phyloP scores from a whole-genome alignment of 441 rosid species.

The Gossypium aridum region DNA sequence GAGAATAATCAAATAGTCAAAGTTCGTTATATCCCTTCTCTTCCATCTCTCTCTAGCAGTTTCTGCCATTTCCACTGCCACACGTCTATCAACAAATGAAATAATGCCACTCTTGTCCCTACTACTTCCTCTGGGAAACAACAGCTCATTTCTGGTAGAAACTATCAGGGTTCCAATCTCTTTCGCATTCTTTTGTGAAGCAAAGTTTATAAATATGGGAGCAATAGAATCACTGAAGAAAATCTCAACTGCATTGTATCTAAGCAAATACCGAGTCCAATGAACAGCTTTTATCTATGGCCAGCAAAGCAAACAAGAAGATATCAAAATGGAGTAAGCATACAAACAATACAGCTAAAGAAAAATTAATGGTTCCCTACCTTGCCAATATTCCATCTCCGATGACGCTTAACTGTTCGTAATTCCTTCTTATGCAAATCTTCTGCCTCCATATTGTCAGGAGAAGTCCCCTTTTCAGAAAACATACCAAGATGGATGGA shows the following conservation, averaged over 20 bases:
- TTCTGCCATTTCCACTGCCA: conserved; percentile 93
- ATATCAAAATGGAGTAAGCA: conserved; percentile 21
- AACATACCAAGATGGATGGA: conserved; percentile 36
- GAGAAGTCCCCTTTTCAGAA: conserved; percentile 37
- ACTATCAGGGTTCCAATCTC: conserved; percentile 83
- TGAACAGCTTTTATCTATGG: conserved; percentile 80
- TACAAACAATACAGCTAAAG: conserved; percentile 5
- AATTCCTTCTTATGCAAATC: conserved; percentile 43
- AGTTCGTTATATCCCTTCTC: conserved; percentile 93
- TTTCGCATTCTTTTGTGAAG: conserved; percentile 85
- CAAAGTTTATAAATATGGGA: conserved; percentile 77
- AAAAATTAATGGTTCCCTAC: conserved; percentile 28
- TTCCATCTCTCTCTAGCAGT: conserved; percentile 94
- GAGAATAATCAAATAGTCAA: conserved; percentile 92
- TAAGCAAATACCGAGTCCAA: conserved; percentile 95
- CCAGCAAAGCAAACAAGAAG: conserved; percentile 17
- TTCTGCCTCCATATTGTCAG: conserved; percentile 41
- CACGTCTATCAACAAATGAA: conserved; percentile 82
- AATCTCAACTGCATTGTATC: conserved; percentile 86
- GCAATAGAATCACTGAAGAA: conserved; percentile 73
- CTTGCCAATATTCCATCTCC: conserved; percentile 91
- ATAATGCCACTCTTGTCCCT: conserved; percentile 85
- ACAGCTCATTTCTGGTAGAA: conserved; percentile 78
- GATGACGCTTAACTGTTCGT: conserved; percentile 71
- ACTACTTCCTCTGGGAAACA: conserved; percentile 77